phyloP scores from a whole-genome alignment of 345 rosid genomes.

The Eucalyptus guilfoylei region DNA sequence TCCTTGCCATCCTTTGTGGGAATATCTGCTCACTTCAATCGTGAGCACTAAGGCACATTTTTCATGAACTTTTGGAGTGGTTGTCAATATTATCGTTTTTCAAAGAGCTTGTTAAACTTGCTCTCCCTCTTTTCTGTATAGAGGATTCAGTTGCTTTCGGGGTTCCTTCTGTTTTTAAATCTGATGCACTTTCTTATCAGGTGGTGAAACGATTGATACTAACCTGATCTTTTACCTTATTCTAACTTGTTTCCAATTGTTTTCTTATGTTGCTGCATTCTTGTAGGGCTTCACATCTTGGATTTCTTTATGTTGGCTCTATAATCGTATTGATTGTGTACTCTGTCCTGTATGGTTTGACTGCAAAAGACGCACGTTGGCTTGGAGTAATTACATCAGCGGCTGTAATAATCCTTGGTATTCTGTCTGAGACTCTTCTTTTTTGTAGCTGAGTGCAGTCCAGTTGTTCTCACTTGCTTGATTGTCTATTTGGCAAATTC shows the following conservation, averaged over 20 bases:
- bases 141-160: neutral
- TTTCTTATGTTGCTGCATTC: neutral
- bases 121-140: neutral
- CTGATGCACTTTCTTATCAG: neutral
- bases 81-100: neutral
- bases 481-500: neutral
- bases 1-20: neutral
- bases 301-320: conserved; percentile 79
- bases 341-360: conserved; percentile 85
- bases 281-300: conserved; percentile 93
- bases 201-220: neutral
- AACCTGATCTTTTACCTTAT: neutral
- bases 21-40: neutral
- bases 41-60: neutral
- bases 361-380: conserved; percentile 90
- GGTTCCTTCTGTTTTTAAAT: neutral
- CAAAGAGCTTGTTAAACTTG: neutral
- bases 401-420: conserved; percentile 94
- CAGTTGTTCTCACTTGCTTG: neutral
- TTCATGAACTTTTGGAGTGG: neutral
- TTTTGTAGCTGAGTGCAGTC: neutral
- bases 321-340: conserved; percentile 82
- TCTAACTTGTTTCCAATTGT: neutral
- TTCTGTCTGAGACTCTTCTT: neutral
- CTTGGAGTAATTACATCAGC: conserved; percentile 96